These are phyloP conservation scores for Russula ochroleuca DNA, from an alignment of 768 basidiomycete species.

Conservation along the genomic window DNA sequence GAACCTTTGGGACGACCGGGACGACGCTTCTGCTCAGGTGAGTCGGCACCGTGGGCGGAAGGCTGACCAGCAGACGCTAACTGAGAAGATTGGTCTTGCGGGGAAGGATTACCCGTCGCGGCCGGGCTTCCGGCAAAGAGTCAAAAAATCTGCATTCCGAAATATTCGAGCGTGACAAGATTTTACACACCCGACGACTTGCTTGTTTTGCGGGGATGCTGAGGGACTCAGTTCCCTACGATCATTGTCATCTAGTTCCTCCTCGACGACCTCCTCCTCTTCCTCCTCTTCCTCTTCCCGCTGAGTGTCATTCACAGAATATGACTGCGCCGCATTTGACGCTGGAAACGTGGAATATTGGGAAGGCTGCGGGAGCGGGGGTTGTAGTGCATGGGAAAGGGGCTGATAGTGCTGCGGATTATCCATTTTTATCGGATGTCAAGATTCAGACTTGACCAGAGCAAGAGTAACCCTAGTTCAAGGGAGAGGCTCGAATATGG, in stretches of 20 bases:
- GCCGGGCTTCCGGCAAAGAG: slow-evolving; percentile 30
- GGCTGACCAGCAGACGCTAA: slow-evolving; percentile 19
- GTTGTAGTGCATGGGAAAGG: slow-evolving; percentile 71
- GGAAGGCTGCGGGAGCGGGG: slow-evolving; percentile 38
- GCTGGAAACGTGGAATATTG: slow-evolving; percentile 28
- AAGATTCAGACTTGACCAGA: slow-evolving; percentile 14
- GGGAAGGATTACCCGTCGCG: slow-evolving; percentile 24
- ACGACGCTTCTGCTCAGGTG: slow-evolving; percentile 54
- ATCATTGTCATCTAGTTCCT: slow-evolving; percentile 48
- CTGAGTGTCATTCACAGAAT: slow-evolving; percentile 30
- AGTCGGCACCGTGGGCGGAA: slow-evolving; percentile 33
- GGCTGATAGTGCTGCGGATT: slow-evolving; percentile 80
- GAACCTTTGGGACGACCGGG: slow-evolving; percentile 79
- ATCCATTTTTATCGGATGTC: slow-evolving; percentile 42
- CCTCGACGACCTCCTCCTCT: slow-evolving; percentile 68
- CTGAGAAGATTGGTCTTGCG: slow-evolving; percentile 15
- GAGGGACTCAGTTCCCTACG: slow-evolving; percentile 34
- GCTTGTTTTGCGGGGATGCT: slow-evolving; percentile 32
- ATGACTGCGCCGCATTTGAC: slow-evolving; percentile 28
- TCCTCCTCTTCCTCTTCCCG: slow-evolving; percentile 69
- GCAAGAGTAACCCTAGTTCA: slow-evolving; percentile 19
- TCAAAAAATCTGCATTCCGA: slow-evolving; percentile 23
- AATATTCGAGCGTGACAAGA: slow-evolving; percentile 27
- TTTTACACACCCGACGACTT: slow-evolving; percentile 33
- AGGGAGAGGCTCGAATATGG: slow-evolving; percentile 21